Evolutionary conservation across 2,329 filamentous ascomycete species (phyloP).

Genomic region (Penicillium concentricum): DNA sequence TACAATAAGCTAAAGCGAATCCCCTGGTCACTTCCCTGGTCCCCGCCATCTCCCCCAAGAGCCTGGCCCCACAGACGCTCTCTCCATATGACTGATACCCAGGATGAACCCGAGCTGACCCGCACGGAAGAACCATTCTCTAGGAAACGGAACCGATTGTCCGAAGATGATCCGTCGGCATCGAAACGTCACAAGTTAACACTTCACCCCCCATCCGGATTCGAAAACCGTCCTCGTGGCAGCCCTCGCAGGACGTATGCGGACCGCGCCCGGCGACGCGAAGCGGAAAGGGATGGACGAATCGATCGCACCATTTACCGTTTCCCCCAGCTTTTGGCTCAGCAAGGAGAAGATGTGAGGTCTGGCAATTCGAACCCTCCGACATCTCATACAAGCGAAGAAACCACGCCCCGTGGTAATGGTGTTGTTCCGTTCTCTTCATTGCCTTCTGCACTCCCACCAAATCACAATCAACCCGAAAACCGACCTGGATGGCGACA

Average conservation of each 20-base stretch:
- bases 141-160: conserved; percentile 2
- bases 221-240: conserved; percentile 12
- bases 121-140: not conserved
- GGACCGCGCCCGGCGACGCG: conserved; percentile 31
- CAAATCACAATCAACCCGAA: not conserved
- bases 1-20: not conserved
- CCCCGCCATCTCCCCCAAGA: not conserved
- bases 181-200: conserved; percentile 4
- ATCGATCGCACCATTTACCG: conserved; percentile 37
- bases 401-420: not conserved
- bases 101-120: conserved; percentile 1
- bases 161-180: not conserved
- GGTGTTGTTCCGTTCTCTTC: not conserved
- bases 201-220: not conserved
- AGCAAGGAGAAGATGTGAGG: conserved; percentile 27
- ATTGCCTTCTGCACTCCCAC: conserved; percentile 3
- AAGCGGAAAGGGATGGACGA: conserved; percentile 30
- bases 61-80: not conserved
- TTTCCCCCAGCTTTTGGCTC: conserved; percentile 32
- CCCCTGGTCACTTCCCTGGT: conserved; percentile 3
- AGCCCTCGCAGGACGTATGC: conserved; percentile 27
- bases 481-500: conserved; percentile 2
- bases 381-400: not conserved
- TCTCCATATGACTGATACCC: not conserved
- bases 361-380: not conserved